A percentile compares a stretch with the other conserved stretches of the same genome.
phyloP scores from a whole-genome alignment of 2,329 filamentous ascomycete species.

The Trichothecium sympodiale region DNA sequence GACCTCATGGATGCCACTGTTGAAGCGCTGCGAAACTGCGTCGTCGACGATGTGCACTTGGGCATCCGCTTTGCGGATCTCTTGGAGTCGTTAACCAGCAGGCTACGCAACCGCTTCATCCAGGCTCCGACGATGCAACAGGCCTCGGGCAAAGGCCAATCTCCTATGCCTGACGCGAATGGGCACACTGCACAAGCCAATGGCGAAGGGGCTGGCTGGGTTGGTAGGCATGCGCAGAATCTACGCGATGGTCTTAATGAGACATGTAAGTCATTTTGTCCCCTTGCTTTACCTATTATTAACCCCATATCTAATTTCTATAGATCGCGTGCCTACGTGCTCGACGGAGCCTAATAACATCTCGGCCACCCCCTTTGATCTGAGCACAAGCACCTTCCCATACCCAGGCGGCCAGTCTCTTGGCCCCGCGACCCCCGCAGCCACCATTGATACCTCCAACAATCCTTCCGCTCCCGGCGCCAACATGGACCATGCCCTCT shows the following conservation, averaged over 20 bases:
- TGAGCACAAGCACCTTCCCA: slow-evolving; percentile 42
- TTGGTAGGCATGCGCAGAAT: slow-evolving; percentile 26
- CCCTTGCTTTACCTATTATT: neutral
- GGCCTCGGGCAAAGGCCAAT: slow-evolving; percentile 28
- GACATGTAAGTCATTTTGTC: slow-evolving; percentile 17
- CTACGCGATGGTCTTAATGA: slow-evolving; percentile 27
- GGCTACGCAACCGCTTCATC: slow-evolving; percentile 64
- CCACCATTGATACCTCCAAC: slow-evolving; percentile 19
- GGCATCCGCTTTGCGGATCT: slow-evolving; percentile 77
- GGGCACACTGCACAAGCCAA: slow-evolving; percentile 15
- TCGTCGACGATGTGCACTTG: slow-evolving; percentile 77
- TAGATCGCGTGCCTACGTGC: slow-evolving; percentile 24
- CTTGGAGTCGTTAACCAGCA: slow-evolving; percentile 65
- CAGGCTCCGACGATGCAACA: slow-evolving; percentile 43
- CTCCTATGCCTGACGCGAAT: slow-evolving; percentile 21
- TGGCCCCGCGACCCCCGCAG: slow-evolving; percentile 37
- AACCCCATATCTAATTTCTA: neutral
- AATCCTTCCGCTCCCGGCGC: slow-evolving; percentile 4
- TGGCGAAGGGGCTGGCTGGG: slow-evolving; percentile 18
- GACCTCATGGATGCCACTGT: slow-evolving; percentile 66
- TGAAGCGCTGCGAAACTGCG: slow-evolving; percentile 61
- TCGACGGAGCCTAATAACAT: slow-evolving; percentile 36
- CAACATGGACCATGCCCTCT: slow-evolving; percentile 28
- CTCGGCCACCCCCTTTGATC: slow-evolving; percentile 52
- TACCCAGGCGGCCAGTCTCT: slow-evolving; percentile 39